Evolutionary conservation across 78 protist species (phyloP), one percentile per base, ranked within the genome.

Genomic region (Guillardia theta): DNA sequence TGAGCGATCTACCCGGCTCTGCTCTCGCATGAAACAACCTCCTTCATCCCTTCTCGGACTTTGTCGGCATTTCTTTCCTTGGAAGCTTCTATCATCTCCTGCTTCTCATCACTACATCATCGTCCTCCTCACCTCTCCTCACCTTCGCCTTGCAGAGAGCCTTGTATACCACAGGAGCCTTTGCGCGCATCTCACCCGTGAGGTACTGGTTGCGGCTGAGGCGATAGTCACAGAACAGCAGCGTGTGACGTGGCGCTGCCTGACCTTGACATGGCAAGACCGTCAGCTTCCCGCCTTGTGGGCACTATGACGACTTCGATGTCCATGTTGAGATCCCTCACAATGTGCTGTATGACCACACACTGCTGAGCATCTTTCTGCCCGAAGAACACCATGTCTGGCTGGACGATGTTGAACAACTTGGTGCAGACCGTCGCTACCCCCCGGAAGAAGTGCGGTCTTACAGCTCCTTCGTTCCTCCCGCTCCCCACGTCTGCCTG

Each of bases 331-430:
- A 95, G 64, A 46, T 95, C 96, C 18, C 46, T 41, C n/a, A 95
- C 90, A 70, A 95, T 58, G 50, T 87, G 21, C 10, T 54, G 46
- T 27, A 95, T 33, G 19, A 93, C 88, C 6, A 87, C 94, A 39
- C 95, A 92, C 76, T 95, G 96, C 88, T 95, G 96, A 21, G 93
- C 96, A 18, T 95, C 96, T 62, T 95, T 95, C 62, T 95, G 95
- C 27, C 96, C 96, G 43, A 95, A 58, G 70, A 37, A 95, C 41
- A 43, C 78, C 19, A 19, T 15, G 78, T 87, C 80, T 1, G 96
- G 95, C 58, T 64, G 94, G n/a, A 95, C 95, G 24, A 95, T 93
- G 95, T 95, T 95, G 58, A 95, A 78, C 58, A 95, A 88, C 88
- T 95, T 95, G 76, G n/a, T 24, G 33, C 88, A 92, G 8, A 95